Evolutionary conservation across 495 filamentous ascomycete species (phyloP), one percentile per base, ranked within the genome.

Genomic region (Penicillium mononematosum): DNA sequence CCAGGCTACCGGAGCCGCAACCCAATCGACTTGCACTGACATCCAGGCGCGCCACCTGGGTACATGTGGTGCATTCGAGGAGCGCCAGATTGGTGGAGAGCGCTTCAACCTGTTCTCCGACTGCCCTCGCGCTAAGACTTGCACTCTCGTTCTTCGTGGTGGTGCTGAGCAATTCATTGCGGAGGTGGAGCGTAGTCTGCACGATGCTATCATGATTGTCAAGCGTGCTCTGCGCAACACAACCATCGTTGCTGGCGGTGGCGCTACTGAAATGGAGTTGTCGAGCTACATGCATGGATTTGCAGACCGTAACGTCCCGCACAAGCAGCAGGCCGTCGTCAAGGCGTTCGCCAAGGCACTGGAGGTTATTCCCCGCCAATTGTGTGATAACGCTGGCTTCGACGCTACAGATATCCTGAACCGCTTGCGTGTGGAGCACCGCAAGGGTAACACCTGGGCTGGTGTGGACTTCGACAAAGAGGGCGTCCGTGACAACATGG

Each of bases 141-240:
- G 94, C 81, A 98, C 94, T 5, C 82, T 98, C 6, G 86, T 98
- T 20, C 86, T 98, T 58, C 88, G 94, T 69, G 94, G 94, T 64
- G 94, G 94, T 50, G 94, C 94, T 27, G 94, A 98, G 79, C 94
- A 98, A 71, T 98, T 98, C 79, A 98, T 98, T 65, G 94, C 94
- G 42, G 94, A 98, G 72, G 93, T 97, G 1, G 94, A 98, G 80
- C 87, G 94, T 41, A 95, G 90, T 70, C 81, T 98, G 55, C 94
- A 98, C 75, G 94, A 98, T 69, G 94, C 93, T 42, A 96, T 98
- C 77, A 98, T 98, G 94, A 94, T 98, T 61, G 94, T 98, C 60
- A 97, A 96, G 81, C 91, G 95, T 46, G 90, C 93, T 27, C 89
- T 97, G 69, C 88, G 89, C 77, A 93, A 98, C 76, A 86, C 87